Evolutionary conservation across 1,284 basidiomycete species (phyloP).

Genomic region (Boletus smithii): DNA sequence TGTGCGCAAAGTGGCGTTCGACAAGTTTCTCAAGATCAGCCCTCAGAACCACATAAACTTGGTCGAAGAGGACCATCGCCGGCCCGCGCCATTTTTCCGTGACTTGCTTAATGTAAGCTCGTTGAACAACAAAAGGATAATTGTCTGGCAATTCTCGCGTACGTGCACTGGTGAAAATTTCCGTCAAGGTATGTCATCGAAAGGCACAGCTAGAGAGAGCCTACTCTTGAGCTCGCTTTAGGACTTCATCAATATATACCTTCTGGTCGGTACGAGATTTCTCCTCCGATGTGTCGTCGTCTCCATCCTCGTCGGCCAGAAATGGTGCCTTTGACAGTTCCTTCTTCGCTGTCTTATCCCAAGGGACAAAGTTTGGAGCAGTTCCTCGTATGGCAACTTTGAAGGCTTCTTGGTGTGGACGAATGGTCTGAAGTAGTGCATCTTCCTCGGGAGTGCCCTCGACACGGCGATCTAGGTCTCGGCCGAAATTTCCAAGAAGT

Average conservation of each 20-base stretch:
- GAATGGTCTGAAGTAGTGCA: constrained; percentile 54
- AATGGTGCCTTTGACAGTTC: constrained; percentile 35
- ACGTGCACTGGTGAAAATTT: constrained; percentile 45
- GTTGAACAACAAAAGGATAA: constrained; percentile 60
- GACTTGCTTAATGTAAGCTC: constrained; percentile 45
- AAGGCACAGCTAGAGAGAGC: constrained; percentile 15
- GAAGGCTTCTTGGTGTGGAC: constrained; percentile 48
- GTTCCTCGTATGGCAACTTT: constrained; percentile 46
- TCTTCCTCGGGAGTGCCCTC: constrained; percentile 49
- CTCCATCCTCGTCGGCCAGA: constrained; percentile 38
- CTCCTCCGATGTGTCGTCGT: constrained; percentile 16
- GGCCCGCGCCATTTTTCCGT: constrained; percentile 51
- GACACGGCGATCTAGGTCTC: constrained; percentile 44
- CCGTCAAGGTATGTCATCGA: background rate
- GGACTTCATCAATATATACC: constrained; percentile 59
- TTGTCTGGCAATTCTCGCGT: constrained; percentile 67
- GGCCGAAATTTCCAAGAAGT: constrained; percentile 45
- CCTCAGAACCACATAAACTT: constrained; percentile 39
- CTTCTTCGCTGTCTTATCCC: constrained; percentile 10
- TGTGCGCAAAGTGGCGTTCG: constrained; percentile 46
- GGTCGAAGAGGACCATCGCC: constrained; percentile 46
- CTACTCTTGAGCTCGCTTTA: constrained; percentile 46
- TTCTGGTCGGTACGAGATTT: constrained; percentile 11
- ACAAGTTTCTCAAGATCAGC: constrained; percentile 44
- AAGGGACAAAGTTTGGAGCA: constrained; percentile 49